Evolutionary conservation across 129 eudicot genomes (phyloP).

Genomic region (Flaveria trinervia): DNA sequence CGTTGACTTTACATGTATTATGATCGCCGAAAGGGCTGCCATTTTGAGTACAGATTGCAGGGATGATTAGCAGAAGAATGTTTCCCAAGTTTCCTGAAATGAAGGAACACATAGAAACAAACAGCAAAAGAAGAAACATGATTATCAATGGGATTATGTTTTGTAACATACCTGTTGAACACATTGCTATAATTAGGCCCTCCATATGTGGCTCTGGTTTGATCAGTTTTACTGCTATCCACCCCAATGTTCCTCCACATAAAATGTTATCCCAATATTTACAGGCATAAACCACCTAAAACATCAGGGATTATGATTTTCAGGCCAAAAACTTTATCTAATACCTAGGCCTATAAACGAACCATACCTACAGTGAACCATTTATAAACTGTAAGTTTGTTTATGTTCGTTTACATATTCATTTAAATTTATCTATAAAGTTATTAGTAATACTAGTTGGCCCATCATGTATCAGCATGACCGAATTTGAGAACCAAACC

Average conservation of each 20-base stretch:
- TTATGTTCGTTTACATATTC: no score
- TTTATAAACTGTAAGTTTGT: no score
- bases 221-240: slow-evolving; percentile 61
- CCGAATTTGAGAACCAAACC: no score
- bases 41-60: slow-evolving; percentile 73
- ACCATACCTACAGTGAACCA: no score
- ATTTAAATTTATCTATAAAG: no score
- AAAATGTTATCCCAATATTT: slow-evolving; percentile 65
- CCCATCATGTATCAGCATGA: no score
- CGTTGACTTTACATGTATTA: slow-evolving; percentile 48
- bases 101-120: neutral
- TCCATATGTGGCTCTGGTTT: slow-evolving; percentile 60
- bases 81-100: slow-evolving; percentile 84
- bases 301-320: slow-evolving; percentile 1
- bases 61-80: slow-evolving; percentile 75
- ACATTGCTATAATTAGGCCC: slow-evolving; percentile 60
- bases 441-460: no score
- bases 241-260: slow-evolving; percentile 67
- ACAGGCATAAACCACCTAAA: slow-evolving; percentile 93
- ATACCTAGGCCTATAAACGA: no score
- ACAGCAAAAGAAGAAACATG: neutral
- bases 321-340: neutral
- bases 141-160: neutral
- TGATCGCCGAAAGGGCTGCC: slow-evolving; percentile 96
- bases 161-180: slow-evolving; percentile 47